These are phyloP conservation scores for Giardia muris DNA, from an alignment of 208 protist species.

Conservation along the genomic window DNA sequence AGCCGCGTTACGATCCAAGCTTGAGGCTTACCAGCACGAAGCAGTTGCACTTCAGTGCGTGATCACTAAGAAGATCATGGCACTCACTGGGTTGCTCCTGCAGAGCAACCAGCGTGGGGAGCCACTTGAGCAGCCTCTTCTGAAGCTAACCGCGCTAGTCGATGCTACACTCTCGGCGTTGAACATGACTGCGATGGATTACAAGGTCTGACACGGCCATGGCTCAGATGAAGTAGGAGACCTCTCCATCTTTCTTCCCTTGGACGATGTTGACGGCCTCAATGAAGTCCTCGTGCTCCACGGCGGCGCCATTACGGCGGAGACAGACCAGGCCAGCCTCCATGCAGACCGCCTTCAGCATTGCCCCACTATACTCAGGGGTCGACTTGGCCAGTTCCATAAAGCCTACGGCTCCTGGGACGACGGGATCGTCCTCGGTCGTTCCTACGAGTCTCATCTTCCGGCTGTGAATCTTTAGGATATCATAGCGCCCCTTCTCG, in stretches of 20 bases:
- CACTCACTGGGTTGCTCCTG: background rate
- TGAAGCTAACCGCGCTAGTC: background rate
- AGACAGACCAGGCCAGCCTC: constrained; percentile 99
- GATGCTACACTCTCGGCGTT: background rate
- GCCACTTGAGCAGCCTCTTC: background rate
- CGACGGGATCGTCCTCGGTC: constrained; percentile 54
- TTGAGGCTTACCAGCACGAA: background rate
- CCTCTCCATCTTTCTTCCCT: constrained; percentile 91
- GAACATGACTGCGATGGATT: background rate
- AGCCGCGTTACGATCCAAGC: background rate
- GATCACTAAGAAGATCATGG: background rate
- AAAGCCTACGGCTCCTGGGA: constrained; percentile 65
- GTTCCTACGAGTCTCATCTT: constrained; percentile 77
- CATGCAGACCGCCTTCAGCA: constrained; percentile 98
- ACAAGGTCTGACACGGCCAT: background rate
- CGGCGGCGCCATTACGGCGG: constrained; percentile 53
- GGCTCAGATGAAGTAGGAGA: constrained; percentile 76
- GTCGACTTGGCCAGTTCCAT: constrained; percentile 84
- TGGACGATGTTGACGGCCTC: constrained; percentile 86
- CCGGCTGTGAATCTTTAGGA: constrained; percentile 94
- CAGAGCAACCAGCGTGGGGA: background rate
- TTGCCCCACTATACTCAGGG: constrained; percentile 98
- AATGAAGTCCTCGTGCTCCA: constrained; percentile 91
- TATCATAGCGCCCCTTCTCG: constrained; percentile 82
- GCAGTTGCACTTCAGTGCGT: background rate